These are phyloP conservation scores for Beauveria scarabaeidicola DNA, from an alignment of 2,329 filamentous ascomycete genomes.

Conservation along the genomic window DNA sequence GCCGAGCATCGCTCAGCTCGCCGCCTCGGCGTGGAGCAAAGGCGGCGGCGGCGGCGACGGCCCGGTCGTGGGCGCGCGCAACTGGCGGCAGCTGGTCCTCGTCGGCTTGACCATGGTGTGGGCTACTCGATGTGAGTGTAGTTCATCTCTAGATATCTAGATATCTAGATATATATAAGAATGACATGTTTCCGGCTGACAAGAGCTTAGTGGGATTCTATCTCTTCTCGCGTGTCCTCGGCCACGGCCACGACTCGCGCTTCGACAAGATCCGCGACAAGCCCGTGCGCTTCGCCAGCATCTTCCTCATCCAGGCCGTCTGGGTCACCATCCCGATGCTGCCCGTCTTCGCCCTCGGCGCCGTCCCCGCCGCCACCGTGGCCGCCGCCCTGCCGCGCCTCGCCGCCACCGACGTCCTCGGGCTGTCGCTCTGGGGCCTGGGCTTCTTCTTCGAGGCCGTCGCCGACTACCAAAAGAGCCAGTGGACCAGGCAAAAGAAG, in stretches of 20 bases:
- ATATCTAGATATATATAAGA: too few relatives aligned
- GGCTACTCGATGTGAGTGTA: conserved; percentile 45
- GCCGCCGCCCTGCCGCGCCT: conserved; percentile 37
- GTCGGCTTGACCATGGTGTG: conserved; percentile 41
- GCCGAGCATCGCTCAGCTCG: conserved; percentile 33
- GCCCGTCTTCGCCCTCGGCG: conserved; percentile 56
- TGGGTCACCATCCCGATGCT: conserved; percentile 62
- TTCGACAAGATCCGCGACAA: conserved; percentile 34
- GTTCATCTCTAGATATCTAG: too few relatives aligned
- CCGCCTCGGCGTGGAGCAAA: conserved; percentile 21
- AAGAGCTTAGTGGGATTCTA: conserved; percentile 48
- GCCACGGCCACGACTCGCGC: conserved; percentile 48
- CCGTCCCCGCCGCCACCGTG: conserved; percentile 46
- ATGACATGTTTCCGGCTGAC: background rate
- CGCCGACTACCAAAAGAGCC: conserved; percentile 56
- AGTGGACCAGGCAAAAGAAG: conserved; percentile 53
- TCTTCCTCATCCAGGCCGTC: conserved; percentile 48
- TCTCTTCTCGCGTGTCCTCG: conserved; percentile 53
- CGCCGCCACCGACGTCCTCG: conserved; percentile 45
- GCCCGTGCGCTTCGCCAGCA: conserved; percentile 26
- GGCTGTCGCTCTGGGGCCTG: conserved; percentile 47
- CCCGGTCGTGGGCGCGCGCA: conserved; percentile 19
- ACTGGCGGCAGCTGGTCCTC: conserved; percentile 48
- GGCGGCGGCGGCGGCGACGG: background rate
- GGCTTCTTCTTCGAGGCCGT: conserved; percentile 53